Conservation (phyloP, 2,329 filamentous ascomycete species). For the Rutstroemia sp. region DNA sequence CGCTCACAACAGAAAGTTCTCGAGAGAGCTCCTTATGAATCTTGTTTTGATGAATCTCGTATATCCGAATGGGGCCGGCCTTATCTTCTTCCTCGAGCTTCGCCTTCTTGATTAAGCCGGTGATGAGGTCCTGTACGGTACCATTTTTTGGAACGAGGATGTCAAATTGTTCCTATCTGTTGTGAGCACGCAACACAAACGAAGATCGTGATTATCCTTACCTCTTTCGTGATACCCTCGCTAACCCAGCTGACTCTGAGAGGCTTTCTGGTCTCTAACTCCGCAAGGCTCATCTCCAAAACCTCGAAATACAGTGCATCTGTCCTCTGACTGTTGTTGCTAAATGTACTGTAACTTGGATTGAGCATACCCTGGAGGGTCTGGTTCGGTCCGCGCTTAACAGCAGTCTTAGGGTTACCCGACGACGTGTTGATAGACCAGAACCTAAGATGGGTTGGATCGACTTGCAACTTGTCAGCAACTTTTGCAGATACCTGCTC, state of each 20-base stretch:
- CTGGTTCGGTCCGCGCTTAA: constrained; percentile 61
- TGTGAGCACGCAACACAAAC: constrained; percentile 19
- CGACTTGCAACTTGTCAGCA: constrained; percentile 66
- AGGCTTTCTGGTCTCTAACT: constrained; percentile 86
- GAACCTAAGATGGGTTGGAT: constrained; percentile 84
- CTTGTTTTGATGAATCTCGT: constrained; percentile 75
- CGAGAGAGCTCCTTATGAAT: constrained; percentile 70
- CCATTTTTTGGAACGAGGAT: constrained; percentile 84
- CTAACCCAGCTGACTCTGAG: constrained; percentile 78
- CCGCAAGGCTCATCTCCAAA: constrained; percentile 86
- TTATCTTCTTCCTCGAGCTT: constrained; percentile 67
- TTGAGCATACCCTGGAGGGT: constrained; percentile 75
- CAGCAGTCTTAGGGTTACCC: constrained; percentile 67
- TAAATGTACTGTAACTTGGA: constrained; percentile 63
- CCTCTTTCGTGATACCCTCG: constrained; percentile 88
- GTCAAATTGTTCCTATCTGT: constrained; percentile 63
- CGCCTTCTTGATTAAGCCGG: constrained; percentile 71
- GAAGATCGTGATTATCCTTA: constrained; percentile 33
- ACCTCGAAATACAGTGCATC: constrained; percentile 90
- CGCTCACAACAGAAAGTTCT: constrained; percentile 66
- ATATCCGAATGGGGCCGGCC: constrained; percentile 66
- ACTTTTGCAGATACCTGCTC: constrained; percentile 81
- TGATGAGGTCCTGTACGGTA: constrained; percentile 69
- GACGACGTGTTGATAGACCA: constrained; percentile 74
- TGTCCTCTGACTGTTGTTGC: constrained; percentile 60